phyloP scores from a whole-genome alignment of 257 asterid genomes.

The Solanum paucissectum region DNA sequence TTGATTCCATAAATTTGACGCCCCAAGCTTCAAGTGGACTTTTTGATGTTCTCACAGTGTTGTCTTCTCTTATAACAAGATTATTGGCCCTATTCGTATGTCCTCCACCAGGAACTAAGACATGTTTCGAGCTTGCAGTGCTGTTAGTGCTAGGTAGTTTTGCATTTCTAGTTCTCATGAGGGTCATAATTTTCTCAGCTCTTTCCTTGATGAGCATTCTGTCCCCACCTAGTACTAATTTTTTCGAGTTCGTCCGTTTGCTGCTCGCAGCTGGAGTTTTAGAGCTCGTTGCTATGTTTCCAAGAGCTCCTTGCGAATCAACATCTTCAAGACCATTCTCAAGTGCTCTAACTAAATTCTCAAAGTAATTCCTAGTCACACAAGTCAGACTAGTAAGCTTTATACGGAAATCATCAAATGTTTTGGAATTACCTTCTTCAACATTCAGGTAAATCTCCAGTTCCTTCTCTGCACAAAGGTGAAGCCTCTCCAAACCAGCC shows the following conservation, averaged over 20 bases:
- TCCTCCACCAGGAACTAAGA: not conserved
- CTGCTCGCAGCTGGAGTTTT: not conserved
- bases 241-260: not conserved
- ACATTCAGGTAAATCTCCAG: constrained; percentile 4
- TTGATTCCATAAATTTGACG: not conserved
- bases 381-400: constrained; percentile 1
- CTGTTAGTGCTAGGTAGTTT: not conserved
- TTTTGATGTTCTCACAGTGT: not conserved
- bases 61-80: not conserved
- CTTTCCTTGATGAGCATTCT: not conserved
- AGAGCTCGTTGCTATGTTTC: not conserved
- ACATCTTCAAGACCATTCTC: constrained; percentile 9
- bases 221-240: not conserved
- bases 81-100: not conserved
- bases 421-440: constrained; percentile 2
- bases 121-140: not conserved
- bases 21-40: not conserved
- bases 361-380: constrained; percentile 6
- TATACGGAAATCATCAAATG: constrained; percentile 4
- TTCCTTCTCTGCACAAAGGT: constrained; percentile 6
- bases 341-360: constrained; percentile 6
- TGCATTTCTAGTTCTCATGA: not conserved
- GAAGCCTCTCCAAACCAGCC: constrained; percentile 8
- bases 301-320: not conserved
- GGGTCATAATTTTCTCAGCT: not conserved